These are phyloP conservation scores for Panellus pusillus DNA, from an alignment of 768 basidiomycete genomes.

Conservation along the genomic window DNA sequence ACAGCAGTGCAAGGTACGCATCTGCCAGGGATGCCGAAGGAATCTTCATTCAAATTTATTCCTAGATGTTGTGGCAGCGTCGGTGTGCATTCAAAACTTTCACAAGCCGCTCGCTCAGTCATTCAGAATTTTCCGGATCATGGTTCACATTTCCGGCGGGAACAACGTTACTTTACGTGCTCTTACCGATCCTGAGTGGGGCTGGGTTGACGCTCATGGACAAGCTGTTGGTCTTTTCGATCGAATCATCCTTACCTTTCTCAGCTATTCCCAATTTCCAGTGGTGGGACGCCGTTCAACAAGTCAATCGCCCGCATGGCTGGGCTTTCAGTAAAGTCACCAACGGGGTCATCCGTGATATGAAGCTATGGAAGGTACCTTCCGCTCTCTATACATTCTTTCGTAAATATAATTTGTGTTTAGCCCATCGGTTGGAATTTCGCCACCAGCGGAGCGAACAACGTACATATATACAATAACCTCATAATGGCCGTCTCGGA, in stretches of 20 bases:
- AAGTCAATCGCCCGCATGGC: slow-evolving; percentile 56
- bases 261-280: slow-evolving; percentile 19
- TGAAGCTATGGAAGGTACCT: slow-evolving; percentile 55
- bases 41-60: background rate
- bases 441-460: slow-evolving; percentile 46
- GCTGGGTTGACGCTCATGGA: slow-evolving; percentile 66
- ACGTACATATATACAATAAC: slow-evolving; percentile 56
- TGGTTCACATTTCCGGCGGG: slow-evolving; percentile 60
- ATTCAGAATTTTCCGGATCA: slow-evolving; percentile 39
- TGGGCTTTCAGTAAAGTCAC: slow-evolving; percentile 53
- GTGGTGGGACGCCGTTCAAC: slow-evolving; percentile 61
- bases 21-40: background rate
- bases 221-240: slow-evolving; percentile 39
- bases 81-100: slow-evolving; percentile 30
- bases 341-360: slow-evolving; percentile 53
- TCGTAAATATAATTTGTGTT: background rate
- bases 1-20: slow-evolving; percentile 46
- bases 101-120: background rate
- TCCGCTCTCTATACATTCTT: background rate
- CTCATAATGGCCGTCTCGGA: slow-evolving; percentile 53
- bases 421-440: slow-evolving; percentile 64
- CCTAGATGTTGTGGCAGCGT: slow-evolving; percentile 43
- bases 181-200: slow-evolving; percentile 53
- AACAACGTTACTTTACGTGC: slow-evolving; percentile 60
- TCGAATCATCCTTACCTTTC: background rate